A percentile compares a stretch with the other conserved stretches of the same genome.
These are phyloP conservation scores for Artemisia annua DNA, from an alignment of 129 eudicot genomes.

Conservation along the genomic window DNA sequence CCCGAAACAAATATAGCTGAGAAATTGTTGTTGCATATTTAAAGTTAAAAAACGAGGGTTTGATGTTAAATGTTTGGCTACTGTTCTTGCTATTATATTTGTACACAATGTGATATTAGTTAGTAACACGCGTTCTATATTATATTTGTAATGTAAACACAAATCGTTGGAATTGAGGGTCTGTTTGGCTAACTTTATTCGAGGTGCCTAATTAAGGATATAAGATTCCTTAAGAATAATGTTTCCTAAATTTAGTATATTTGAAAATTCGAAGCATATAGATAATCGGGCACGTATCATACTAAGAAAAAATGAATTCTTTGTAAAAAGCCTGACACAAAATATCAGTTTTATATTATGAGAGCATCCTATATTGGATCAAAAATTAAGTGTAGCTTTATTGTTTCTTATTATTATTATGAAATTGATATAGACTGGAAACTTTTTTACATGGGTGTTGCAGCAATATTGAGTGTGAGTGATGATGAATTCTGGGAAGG, in stretches of 20 bases:
- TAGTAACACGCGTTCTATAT: neutral
- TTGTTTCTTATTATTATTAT: neutral
- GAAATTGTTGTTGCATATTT: neutral
- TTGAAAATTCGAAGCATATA: neutral
- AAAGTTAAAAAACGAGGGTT: slow-evolving; percentile 54
- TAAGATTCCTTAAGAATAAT: no score
- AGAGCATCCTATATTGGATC: neutral
- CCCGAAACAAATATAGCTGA: no score
- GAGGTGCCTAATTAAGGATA: no score
- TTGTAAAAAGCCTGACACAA: no score
- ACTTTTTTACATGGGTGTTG: slow-evolving; percentile 5
- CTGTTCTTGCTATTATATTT: slow-evolving; percentile 45
- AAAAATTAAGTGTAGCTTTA: neutral
- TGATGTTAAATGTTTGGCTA: slow-evolving; percentile 52
- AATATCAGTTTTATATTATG: neutral
- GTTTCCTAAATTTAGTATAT: no score
- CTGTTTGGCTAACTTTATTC: no score
- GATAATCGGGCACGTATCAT: neutral
- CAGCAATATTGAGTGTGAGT: slow-evolving; percentile 55
- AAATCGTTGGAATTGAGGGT: no score
- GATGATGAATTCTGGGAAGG: slow-evolving; percentile 69
- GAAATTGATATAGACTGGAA: neutral
- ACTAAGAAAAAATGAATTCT: no score
- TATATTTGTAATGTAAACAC: no score
- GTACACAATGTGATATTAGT: slow-evolving; percentile 56